These are phyloP conservation scores for Tuber microsphaerosporum DNA, from an alignment of 495 filamentous ascomycete species.

Conservation along the genomic window DNA sequence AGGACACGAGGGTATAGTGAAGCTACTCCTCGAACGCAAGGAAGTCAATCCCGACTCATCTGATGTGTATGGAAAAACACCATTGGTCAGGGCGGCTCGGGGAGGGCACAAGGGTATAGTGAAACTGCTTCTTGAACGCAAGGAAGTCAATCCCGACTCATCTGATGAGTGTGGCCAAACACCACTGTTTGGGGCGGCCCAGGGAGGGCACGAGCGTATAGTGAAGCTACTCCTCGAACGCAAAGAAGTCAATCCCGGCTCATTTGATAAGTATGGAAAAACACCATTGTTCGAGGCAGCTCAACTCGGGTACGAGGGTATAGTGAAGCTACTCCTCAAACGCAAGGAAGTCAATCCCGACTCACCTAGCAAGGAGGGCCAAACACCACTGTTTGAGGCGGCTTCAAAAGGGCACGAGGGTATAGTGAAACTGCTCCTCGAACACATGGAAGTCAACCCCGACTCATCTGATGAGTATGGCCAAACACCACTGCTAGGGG, in stretches of 20 bases:
- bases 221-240: too few relatives aligned
- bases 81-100: conserved; percentile 16
- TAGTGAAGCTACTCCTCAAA: too few relatives aligned
- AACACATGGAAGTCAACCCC: conserved; percentile 6
- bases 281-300: too few relatives aligned
- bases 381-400: conserved; percentile 43
- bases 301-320: too few relatives aligned
- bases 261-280: too few relatives aligned
- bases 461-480: conserved; percentile 27
- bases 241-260: too few relatives aligned
- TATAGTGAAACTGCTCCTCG: conserved; percentile 21
- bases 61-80: conserved; percentile 14
- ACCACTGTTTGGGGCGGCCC: too few relatives aligned
- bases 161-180: not conserved
- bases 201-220: too few relatives aligned
- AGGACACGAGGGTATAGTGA: too few relatives aligned
- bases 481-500: conserved; percentile 33
- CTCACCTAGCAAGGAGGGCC: conserved; percentile 2
- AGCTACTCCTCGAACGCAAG: conserved; percentile 19
- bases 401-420: conserved; percentile 33
- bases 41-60: conserved; percentile 21
- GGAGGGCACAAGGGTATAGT: conserved; percentile 15
- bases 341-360: not conserved
- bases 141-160: conserved; percentile 19
- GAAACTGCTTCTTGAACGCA: conserved; percentile 16